Conservation (phyloP, 2,329 filamentous ascomycete genomes). For the Sporothrix pseudoabietina region DNA sequence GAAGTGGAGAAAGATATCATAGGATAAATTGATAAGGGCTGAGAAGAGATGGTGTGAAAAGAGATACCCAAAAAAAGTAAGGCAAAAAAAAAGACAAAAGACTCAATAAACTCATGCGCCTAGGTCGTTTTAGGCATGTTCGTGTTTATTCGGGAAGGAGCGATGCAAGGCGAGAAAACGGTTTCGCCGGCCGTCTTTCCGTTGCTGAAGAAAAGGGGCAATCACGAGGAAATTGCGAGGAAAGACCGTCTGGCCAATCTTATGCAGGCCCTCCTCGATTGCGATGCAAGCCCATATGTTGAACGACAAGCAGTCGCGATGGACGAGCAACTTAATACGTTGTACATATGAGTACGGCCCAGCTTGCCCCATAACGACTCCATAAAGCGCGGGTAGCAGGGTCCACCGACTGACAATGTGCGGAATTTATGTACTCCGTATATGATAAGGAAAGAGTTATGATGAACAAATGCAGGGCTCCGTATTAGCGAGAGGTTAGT, state of each 20-base stretch:
- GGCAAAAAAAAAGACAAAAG: background rate
- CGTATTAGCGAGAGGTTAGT: background rate
- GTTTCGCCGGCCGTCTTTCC: background rate
- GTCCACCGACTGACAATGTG: conserved; percentile 11
- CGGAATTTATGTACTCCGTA: background rate
- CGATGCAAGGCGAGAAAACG: background rate
- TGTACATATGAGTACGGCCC: background rate
- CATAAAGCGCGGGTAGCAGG: conserved; percentile 16
- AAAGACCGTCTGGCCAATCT: background rate
- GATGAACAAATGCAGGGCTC: background rate
- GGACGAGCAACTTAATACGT: background rate
- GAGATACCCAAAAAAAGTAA: background rate
- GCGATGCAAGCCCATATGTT: background rate
- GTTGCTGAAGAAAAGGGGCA: conserved; percentile 5
- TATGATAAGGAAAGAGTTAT: background rate
- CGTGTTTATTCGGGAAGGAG: background rate
- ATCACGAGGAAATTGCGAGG: background rate
- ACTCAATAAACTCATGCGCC: conserved; percentile 5
- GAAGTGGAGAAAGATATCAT: conserved; percentile 6
- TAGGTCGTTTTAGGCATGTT: conserved; percentile 16
- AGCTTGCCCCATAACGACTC: conserved; percentile 10
- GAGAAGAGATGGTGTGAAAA: background rate
- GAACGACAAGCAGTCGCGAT: background rate
- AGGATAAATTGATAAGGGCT: background rate
- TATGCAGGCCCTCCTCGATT: background rate